phyloP scores from a whole-genome alignment of 2,329 filamentous ascomycete species.

The Cladosporium cucumerinum region DNA sequence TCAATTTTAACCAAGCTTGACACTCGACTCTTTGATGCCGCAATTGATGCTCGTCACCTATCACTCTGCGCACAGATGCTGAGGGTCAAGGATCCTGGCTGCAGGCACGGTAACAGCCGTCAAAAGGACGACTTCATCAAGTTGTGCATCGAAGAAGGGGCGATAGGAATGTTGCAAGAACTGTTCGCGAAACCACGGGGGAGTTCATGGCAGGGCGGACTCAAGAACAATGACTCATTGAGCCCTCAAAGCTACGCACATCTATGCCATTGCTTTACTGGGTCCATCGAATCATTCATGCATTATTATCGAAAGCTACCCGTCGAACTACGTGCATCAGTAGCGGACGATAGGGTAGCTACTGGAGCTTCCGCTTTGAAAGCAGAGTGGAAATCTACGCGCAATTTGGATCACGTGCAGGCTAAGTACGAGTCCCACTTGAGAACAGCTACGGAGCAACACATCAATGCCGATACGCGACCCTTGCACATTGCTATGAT shows the following conservation, averaged over 20 bases:
- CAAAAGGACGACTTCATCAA: slow-evolving; percentile 4
- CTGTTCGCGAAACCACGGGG: too few relatives aligned
- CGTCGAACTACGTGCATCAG: not conserved
- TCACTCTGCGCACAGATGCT: slow-evolving; percentile 7
- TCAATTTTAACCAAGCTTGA: not conserved
- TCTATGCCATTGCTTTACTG: too few relatives aligned
- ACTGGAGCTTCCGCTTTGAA: not conserved
- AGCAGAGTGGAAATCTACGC: slow-evolving; percentile 17
- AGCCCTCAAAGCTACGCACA: slow-evolving; percentile 5
- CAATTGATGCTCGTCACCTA: not conserved
- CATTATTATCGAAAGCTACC: not conserved
- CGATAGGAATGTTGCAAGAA: not conserved
- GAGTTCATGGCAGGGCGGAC: too few relatives aligned
- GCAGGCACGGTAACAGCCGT: not conserved
- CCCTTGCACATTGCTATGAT: slow-evolving; percentile 5
- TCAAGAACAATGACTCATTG: too few relatives aligned
- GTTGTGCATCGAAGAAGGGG: not conserved
- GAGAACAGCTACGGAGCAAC: not conserved
- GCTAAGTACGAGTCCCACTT: not conserved
- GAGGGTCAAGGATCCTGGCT: not conserved
- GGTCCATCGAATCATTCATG: too few relatives aligned
- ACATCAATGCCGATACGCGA: not conserved
- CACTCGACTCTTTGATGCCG: not conserved
- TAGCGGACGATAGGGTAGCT: not conserved
- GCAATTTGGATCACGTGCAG: slow-evolving; percentile 7